These are phyloP conservation scores for Diaporthe ilicicola DNA, from an alignment of 2,329 filamentous ascomycete species.

Conservation along the genomic window DNA sequence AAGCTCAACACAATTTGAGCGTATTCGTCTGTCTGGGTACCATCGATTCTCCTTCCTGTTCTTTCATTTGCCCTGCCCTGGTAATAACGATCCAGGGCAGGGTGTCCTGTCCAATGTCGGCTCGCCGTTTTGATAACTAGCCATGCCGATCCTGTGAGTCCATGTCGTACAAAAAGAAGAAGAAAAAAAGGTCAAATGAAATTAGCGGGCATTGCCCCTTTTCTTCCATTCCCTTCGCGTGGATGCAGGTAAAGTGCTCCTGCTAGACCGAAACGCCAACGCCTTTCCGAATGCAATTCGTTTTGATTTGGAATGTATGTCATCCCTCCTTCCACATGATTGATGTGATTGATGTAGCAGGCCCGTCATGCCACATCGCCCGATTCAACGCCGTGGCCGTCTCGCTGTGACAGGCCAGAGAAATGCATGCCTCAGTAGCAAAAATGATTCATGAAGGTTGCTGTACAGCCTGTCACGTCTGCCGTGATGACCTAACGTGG, in stretches of 20 bases:
- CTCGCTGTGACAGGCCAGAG: not conserved
- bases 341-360: not conserved
- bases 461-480: conserved; percentile 4
- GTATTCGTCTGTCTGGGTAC: conserved; percentile 1
- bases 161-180: not conserved
- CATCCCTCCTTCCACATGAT: not conserved
- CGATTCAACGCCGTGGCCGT: not conserved
- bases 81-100: not conserved
- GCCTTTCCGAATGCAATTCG: conserved; percentile 24
- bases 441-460: not conserved
- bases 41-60: conserved; percentile 11
- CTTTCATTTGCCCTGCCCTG: not conserved
- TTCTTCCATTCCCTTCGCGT: not conserved
- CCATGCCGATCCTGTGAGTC: not conserved
- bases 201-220: conserved; percentile 2
- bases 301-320: not conserved
- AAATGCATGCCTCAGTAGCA: not conserved
- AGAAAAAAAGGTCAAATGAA: not conserved
- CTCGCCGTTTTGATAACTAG: not conserved
- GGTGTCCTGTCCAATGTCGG: conserved; percentile 8
- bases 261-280: conserved; percentile 22
- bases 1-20: not conserved
- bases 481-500: conserved; percentile 6
- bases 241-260: conserved; percentile 20
- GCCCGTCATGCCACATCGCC: not conserved